Evolutionary conservation across 1,284 basidiomycete species (phyloP), one percentile per base, ranked within the genome.

Genomic region (Agroathelia rolfsii): DNA sequence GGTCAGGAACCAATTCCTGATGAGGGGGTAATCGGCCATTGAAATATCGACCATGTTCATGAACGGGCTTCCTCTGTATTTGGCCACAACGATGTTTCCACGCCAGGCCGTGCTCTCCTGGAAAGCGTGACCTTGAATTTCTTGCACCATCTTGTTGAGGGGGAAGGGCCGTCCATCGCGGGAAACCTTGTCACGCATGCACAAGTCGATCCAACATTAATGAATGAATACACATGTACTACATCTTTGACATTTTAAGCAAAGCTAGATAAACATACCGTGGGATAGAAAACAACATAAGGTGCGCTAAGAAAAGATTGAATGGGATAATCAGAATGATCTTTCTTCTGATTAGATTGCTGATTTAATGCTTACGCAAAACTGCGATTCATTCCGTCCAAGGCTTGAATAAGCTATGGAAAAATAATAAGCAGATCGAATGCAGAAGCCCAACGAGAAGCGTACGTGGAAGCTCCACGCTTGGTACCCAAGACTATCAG

Each of bases 161-260:
- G 82, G 82, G 53, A 85, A 85, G 4, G 76, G 69, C 71, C 79
- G 80, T 18, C 76, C 76, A 43, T 84, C 79, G 34, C 78, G 72
- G 32, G 81, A 80, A 28, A 80, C n/a, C n/a, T n/a, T n/a, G n/a
- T n/a, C n/a, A n/a, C n/a, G n/a, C n/a, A n/a, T n/a, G n/a, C n/a
- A n/a, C n/a, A n/a, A n/a, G n/a, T n/a, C n/a, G n/a, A n/a, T n/a
- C n/a, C n/a, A n/a, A n/a, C n/a, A n/a, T n/a, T n/a, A n/a, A n/a
- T n/a, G n/a, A n/a, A n/a, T n/a, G n/a, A n/a, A n/a, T n/a, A n/a
- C n/a, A n/a, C n/a, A n/a, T n/a, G n/a, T n/a, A n/a, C n/a, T n/a
- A n/a, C n/a, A n/a, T n/a, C n/a, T n/a, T n/a, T n/a, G n/a, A n/a
- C n/a, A n/a, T n/a, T n/a, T n/a, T n/a, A n/a, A n/a, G n/a, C n/a